Evolutionary conservation across 495 filamentous ascomycete species (phyloP).

Genomic region (Xylaria flabelliformis): DNA sequence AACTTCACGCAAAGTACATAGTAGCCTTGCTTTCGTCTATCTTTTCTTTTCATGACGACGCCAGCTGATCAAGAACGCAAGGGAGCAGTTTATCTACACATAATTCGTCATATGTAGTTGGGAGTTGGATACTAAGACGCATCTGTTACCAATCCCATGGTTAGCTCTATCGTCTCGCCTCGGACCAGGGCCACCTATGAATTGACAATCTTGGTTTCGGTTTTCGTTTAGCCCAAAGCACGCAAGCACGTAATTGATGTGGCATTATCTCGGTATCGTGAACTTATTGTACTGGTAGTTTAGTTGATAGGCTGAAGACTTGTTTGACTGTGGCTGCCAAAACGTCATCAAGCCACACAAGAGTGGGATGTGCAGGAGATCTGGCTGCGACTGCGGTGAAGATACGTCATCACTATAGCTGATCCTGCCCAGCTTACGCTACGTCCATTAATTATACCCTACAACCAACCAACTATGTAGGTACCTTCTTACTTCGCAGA

Average conservation of each 20-base stretch:
- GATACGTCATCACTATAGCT: conserved; percentile 15
- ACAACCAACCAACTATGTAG: not conserved
- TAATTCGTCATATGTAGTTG: not conserved
- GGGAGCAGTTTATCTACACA: not conserved
- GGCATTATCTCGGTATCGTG: not conserved
- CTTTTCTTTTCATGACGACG: not conserved
- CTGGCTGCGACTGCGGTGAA: not conserved
- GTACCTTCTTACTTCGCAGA: not conserved
- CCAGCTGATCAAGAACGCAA: not conserved
- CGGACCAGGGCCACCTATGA: not conserved
- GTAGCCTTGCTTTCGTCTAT: not conserved
- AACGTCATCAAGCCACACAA: conserved; percentile 25
- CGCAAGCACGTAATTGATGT: not conserved
- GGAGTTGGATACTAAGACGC: not conserved
- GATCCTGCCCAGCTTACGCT: conserved; percentile 4
- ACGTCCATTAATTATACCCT: not conserved
- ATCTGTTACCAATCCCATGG: not conserved
- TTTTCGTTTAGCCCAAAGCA: not conserved
- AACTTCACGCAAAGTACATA: not conserved
- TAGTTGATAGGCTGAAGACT: not conserved
- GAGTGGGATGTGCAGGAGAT: conserved; percentile 14
- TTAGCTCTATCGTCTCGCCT: not conserved
- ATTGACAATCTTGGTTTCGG: not conserved
- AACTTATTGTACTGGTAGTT: not conserved
- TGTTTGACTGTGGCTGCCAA: not conserved